phyloP scores from a whole-genome alignment of 148 eudicot genomes.

The Rhododendron mucronatum region DNA sequence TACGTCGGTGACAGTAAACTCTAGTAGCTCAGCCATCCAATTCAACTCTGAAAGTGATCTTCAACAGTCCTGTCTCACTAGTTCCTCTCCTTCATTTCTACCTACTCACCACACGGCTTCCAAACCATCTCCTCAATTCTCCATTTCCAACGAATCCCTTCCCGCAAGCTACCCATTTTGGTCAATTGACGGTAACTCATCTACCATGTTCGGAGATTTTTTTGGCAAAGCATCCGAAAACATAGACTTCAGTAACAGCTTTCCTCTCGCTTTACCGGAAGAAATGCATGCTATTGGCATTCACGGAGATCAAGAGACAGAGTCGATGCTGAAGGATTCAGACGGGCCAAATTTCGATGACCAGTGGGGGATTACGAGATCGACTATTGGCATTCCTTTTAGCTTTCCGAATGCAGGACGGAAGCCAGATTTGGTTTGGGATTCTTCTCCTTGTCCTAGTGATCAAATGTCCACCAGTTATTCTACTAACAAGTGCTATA shows the following conservation, averaged over 20 bases:
- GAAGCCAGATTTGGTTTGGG: slow-evolving; percentile 34
- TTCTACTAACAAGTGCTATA: slow-evolving; percentile 44
- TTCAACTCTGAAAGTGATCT: slow-evolving; percentile 10
- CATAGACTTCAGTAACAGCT: slow-evolving; percentile 15
- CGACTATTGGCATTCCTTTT: neutral
- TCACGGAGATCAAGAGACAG: slow-evolving; percentile 9
- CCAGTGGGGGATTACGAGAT: neutral
- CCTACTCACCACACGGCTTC: neutral
- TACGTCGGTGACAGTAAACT: neutral
- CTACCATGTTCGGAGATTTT: slow-evolving; percentile 23
- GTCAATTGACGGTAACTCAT: slow-evolving; percentile 18
- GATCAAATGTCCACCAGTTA: slow-evolving; percentile 35
- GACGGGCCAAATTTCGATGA: neutral
- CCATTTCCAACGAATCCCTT: neutral
- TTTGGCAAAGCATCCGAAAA: slow-evolving; percentile 7
- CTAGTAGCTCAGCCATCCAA: neutral
- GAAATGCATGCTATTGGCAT: slow-evolving; percentile 20
- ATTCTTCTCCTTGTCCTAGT: slow-evolving; percentile 40
- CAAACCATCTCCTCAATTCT: neutral
- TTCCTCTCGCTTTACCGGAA: slow-evolving; percentile 3
- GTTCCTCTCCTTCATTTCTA: slow-evolving; percentile 3
- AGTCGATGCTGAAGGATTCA: slow-evolving; percentile 4
- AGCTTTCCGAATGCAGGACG: slow-evolving; percentile 11
- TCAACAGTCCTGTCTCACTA: slow-evolving; percentile 1
- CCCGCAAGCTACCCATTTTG: slow-evolving; percentile 30